Evolutionary conservation across 106 monocot genomes (phyloP).

Genomic region (Xerophyta viscosa): DNA sequence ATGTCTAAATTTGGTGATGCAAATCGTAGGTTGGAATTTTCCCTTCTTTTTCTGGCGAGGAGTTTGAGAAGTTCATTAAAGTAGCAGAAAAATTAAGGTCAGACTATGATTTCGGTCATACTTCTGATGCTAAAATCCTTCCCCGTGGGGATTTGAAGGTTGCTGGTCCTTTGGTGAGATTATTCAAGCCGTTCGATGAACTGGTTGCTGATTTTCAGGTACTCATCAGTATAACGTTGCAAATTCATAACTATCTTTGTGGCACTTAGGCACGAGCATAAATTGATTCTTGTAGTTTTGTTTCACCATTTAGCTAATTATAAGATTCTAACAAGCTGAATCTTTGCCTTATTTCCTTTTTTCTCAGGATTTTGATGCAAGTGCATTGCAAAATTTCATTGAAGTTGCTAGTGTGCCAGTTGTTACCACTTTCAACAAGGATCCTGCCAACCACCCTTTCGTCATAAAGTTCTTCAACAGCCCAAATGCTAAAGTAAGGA

Average conservation of each 20-base stretch:
- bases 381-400: slow-evolving; percentile 71
- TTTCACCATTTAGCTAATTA: too few species aligned
- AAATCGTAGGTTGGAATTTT: slow-evolving; percentile 72
- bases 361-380: slow-evolving; percentile 61
- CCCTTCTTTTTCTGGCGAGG: slow-evolving; percentile 54
- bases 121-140: slow-evolving; percentile 66
- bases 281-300: too few species aligned
- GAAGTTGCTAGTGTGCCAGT: slow-evolving; percentile 49
- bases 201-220: slow-evolving; percentile 75
- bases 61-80: slow-evolving; percentile 58
- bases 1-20: too few species aligned
- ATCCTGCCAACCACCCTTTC: slow-evolving; percentile 64
- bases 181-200: slow-evolving; percentile 95
- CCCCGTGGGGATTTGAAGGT: slow-evolving; percentile 59
- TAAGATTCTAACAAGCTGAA: too few species aligned
- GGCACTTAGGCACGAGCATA: too few species aligned
- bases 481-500: slow-evolving; percentile 59
- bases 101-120: slow-evolving; percentile 80
- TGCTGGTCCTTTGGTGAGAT: slow-evolving; percentile 45
- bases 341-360: slow-evolving; percentile 3
- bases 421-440: slow-evolving; percentile 59
- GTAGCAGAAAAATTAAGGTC: slow-evolving; percentile 74
- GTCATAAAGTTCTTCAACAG: slow-evolving; percentile 75
- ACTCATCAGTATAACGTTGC: background rate
- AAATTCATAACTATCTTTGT: too few species aligned